phyloP scores from a whole-genome alignment of 1,139 yeast genomes.

The Waltiozyma sp. region DNA sequence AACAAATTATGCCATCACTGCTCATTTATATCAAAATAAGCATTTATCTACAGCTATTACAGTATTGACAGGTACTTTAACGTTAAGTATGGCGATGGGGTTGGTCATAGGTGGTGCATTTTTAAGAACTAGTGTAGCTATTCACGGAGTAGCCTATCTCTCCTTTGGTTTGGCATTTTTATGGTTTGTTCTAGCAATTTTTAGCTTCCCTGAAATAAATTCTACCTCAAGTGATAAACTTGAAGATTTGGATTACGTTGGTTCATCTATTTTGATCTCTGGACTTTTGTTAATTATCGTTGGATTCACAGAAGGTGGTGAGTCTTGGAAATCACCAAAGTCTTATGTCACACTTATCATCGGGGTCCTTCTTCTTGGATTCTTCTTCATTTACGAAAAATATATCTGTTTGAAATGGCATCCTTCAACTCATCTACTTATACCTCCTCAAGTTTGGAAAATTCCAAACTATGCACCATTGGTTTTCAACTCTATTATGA shows the following conservation, averaged over 20 bases:
- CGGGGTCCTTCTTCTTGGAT: conserved; percentile 6
- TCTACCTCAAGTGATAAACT: conserved; percentile 11
- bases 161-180: conserved; percentile 16
- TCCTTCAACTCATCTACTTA: conserved; percentile 6
- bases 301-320: conserved; percentile 25
- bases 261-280: conserved; percentile 16
- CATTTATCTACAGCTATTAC: conserved; percentile 17
- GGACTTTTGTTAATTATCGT: conserved; percentile 21
- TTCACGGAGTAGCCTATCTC: conserved; percentile 20
- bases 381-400: conserved; percentile 9
- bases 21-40: conserved; percentile 19
- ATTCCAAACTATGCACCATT: conserved; percentile 12
- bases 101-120: conserved; percentile 26
- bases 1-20: conserved; percentile 20
- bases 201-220: conserved; percentile 10
- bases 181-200: conserved; percentile 6
- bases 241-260: conserved; percentile 19
- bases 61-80: conserved; percentile 15
- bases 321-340: conserved; percentile 20
- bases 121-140: conserved; percentile 19
- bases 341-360: conserved; percentile 18
- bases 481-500: conserved; percentile 5
- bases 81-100: conserved; percentile 21
- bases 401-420: conserved; percentile 2
- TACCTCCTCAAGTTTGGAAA: conserved; percentile 11